Evolutionary conservation across 2,329 filamentous ascomycete species (phyloP).

Genomic region (Orbilia javanica): DNA sequence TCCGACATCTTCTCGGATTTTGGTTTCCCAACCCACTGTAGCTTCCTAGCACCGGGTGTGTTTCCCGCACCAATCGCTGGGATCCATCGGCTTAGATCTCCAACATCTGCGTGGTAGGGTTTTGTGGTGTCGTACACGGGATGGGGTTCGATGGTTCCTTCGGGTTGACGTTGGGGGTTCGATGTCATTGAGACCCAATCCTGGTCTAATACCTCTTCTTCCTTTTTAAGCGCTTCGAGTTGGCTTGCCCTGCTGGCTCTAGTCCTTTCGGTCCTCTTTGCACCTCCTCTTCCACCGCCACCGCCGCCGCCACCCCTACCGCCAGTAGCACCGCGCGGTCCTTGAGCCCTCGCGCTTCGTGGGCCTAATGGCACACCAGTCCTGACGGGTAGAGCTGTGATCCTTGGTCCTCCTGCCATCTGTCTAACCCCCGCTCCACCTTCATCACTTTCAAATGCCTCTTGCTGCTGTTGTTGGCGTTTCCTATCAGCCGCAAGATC

Average conservation of each 20-base stretch:
- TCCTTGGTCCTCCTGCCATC: background rate
- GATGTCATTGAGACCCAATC: constrained; percentile 25
- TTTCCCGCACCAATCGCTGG: constrained; percentile 28
- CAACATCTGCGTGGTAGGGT: constrained; percentile 34
- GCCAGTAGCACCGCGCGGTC: background rate
- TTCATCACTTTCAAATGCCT: background rate
- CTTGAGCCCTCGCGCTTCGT: background rate
- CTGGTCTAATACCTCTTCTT: constrained; percentile 2
- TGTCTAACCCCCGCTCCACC: background rate
- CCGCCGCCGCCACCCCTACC: background rate
- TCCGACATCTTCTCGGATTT: constrained; percentile 50
- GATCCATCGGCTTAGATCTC: constrained; percentile 35
- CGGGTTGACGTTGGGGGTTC: constrained; percentile 4
- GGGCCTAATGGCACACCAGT: background rate
- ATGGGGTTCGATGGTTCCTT: constrained; percentile 35
- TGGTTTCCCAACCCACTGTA: constrained; percentile 41
- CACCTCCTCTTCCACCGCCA: constrained; percentile 15
- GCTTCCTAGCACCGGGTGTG: constrained; percentile 24
- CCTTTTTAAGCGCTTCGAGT: background rate
- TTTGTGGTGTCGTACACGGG: constrained; percentile 42
- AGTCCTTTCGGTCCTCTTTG: background rate
- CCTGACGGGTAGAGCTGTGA: background rate
- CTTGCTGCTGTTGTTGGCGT: background rate
- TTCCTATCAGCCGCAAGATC: background rate
- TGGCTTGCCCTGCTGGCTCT: background rate